Evolutionary conservation across 1,139 yeast species (phyloP).

Genomic region (Sugiyamaella pinicola): DNA sequence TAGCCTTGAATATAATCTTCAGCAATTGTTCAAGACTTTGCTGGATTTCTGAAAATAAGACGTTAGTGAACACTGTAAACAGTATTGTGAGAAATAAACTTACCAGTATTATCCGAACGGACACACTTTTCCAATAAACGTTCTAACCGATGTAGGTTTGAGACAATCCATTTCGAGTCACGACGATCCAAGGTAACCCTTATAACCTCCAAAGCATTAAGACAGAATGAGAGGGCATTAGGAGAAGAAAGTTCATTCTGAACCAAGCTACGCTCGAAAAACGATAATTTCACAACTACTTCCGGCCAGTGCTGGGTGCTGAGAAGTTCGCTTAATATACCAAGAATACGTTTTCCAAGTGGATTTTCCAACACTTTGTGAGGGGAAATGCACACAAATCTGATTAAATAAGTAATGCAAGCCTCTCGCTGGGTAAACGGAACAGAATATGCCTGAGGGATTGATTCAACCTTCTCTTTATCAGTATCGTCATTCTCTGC

Average conservation of each 20-base stretch:
- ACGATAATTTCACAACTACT: constrained; percentile 76
- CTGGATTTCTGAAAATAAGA: constrained; percentile 56
- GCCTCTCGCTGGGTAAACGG: constrained; percentile 87
- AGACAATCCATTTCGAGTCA: constrained; percentile 71
- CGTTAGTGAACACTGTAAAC: not conserved
- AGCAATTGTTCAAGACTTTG: constrained; percentile 78
- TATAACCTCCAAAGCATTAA: constrained; percentile 88
- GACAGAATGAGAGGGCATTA: constrained; percentile 65
- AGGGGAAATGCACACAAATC: constrained; percentile 86
- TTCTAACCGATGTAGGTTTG: constrained; percentile 67
- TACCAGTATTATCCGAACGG: constrained; percentile 66
- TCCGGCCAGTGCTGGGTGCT: constrained; percentile 83
- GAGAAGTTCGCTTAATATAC: constrained; percentile 69
- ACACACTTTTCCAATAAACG: constrained; percentile 79
- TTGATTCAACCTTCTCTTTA: constrained; percentile 25
- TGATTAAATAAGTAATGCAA: constrained; percentile 83
- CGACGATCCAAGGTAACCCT: constrained; percentile 85
- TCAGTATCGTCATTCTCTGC: constrained; percentile 10
- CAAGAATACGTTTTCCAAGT: constrained; percentile 77
- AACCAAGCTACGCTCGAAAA: constrained; percentile 82
- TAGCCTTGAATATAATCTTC: constrained; percentile 54
- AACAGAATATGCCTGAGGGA: constrained; percentile 50
- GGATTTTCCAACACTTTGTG: constrained; percentile 84
- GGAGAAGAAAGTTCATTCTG: constrained; percentile 72
- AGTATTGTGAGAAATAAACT: constrained; percentile 15